Evolutionary conservation across 1,284 basidiomycete genomes (phyloP).

Genomic region (Cutaneotrichosporon sp.): DNA sequence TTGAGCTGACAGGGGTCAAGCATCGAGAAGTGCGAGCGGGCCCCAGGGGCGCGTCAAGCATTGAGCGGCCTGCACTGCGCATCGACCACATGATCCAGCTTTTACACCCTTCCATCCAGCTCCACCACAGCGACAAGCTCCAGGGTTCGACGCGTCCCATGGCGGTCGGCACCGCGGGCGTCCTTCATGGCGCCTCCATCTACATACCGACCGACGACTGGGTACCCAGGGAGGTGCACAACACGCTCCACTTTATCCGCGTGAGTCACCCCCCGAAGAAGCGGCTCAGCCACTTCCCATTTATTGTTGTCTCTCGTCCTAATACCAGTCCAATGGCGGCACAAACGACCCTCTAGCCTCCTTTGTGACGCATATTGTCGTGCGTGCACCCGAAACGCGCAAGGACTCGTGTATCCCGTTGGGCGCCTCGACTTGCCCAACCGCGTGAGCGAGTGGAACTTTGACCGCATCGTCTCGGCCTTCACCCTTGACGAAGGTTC

Average conservation of each 20-base stretch:
- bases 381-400: not conserved
- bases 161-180: not conserved
- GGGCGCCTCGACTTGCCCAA: not conserved
- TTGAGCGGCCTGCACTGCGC: not conserved
- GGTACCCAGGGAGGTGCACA: not conserved
- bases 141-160: not conserved
- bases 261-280: too few species aligned
- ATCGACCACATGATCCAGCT: too few species aligned
- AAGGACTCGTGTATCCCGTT: not conserved
- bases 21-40: too few species aligned
- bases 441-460: not conserved
- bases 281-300: too few species aligned
- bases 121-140: not conserved
- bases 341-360: not conserved
- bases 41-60: too few species aligned
- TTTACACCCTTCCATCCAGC: too few species aligned
- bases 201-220: slow-evolving; percentile 61
- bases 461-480: slow-evolving; percentile 1
- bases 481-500: not conserved
- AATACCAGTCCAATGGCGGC: not conserved
- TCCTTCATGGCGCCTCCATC: slow-evolving; percentile 63
- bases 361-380: slow-evolving; percentile 5
- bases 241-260: not conserved
- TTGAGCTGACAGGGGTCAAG: too few species aligned
- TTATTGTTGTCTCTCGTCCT: not conserved